phyloP scores from a whole-genome alignment of 179 eudicot genomes.

The Sideroxylon spinosum region DNA sequence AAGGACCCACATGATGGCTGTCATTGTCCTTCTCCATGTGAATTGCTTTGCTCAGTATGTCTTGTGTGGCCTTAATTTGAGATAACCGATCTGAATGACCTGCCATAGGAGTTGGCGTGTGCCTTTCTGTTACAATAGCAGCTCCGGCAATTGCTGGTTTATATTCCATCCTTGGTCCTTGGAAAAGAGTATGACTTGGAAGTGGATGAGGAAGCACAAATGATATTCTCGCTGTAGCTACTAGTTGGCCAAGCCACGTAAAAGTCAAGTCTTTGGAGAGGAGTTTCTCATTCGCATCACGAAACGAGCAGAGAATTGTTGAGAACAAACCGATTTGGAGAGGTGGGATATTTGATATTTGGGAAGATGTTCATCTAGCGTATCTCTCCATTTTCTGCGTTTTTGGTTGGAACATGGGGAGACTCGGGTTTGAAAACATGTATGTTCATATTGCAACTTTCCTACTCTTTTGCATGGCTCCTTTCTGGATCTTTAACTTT shows the following conservation, averaged over 20 bases:
- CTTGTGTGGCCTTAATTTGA: constrained; percentile 74
- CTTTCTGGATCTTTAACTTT: constrained; percentile 75
- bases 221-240: constrained; percentile 18
- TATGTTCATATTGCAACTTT: constrained; percentile 86
- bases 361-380: constrained; percentile 55
- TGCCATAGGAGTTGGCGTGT: constrained; percentile 63
- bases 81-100: constrained; percentile 73
- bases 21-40: constrained; percentile 32
- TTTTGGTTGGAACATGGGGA: constrained; percentile 95
- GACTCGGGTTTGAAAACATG: constrained; percentile 86
- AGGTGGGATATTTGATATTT: constrained; percentile 53
- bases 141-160: constrained; percentile 84
- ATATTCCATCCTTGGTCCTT: constrained; percentile 59
- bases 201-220: constrained; percentile 62
- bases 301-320: constrained; percentile 36
- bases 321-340: constrained; percentile 42
- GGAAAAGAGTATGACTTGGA: constrained; percentile 66
- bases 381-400: constrained; percentile 66
- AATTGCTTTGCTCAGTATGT: constrained; percentile 82
- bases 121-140: constrained; percentile 73
- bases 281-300: constrained; percentile 56
- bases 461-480: constrained; percentile 74
- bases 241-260: constrained; percentile 20
- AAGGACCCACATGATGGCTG: constrained; percentile 88
- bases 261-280: constrained; percentile 39